Percentiles rank a stretch among this genome's conserved stretches.
Conservation (phyloP, 495 filamentous ascomycete species). For the Lophium mytilinum region DNA sequence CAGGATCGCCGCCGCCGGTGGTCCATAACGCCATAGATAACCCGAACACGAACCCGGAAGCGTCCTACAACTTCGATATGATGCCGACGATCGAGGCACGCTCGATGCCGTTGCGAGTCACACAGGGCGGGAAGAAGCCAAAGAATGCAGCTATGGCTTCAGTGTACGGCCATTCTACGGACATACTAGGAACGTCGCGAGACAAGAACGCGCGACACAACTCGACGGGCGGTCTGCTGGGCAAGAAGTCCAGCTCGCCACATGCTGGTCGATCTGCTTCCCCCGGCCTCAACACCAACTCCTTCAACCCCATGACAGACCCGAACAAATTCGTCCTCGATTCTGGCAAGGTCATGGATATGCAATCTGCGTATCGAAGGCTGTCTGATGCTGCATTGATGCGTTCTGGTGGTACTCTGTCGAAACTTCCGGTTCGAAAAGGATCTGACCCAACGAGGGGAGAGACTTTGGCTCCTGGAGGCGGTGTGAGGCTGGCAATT, state of each 20-base stretch:
- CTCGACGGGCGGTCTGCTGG: constrained; percentile 41
- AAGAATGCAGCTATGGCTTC: constrained; percentile 22
- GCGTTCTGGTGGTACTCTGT: constrained; percentile 46
- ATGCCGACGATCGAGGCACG: constrained; percentile 27
- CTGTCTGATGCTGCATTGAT: constrained; percentile 59
- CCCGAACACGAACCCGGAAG: constrained; percentile 21
- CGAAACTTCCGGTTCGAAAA: constrained; percentile 40
- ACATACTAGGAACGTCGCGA: constrained; percentile 17
- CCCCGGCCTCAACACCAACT: constrained; percentile 40
- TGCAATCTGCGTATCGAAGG: constrained; percentile 51
- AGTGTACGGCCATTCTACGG: constrained; percentile 44
- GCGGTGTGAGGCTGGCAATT: constrained; percentile 59
- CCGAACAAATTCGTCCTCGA: constrained; percentile 39
- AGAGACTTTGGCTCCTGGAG: constrained; percentile 38
- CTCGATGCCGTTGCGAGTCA: constrained; percentile 29
- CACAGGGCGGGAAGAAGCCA: constrained; percentile 30
- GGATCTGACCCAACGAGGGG: constrained; percentile 27
- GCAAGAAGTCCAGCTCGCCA: constrained; percentile 54
- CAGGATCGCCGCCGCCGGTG: not conserved
- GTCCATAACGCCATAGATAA: constrained; percentile 5
- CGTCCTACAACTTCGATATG: constrained; percentile 31
- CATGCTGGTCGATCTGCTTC: constrained; percentile 52
- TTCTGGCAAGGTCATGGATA: constrained; percentile 47
- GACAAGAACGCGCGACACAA: constrained; percentile 39
- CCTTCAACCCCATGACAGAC: constrained; percentile 32